Percentiles rank a stretch among this genome's conserved stretches.
These are phyloP conservation scores for Dryas integrifolia DNA, from an alignment of 331 rosid species.

Conservation along the genomic window DNA sequence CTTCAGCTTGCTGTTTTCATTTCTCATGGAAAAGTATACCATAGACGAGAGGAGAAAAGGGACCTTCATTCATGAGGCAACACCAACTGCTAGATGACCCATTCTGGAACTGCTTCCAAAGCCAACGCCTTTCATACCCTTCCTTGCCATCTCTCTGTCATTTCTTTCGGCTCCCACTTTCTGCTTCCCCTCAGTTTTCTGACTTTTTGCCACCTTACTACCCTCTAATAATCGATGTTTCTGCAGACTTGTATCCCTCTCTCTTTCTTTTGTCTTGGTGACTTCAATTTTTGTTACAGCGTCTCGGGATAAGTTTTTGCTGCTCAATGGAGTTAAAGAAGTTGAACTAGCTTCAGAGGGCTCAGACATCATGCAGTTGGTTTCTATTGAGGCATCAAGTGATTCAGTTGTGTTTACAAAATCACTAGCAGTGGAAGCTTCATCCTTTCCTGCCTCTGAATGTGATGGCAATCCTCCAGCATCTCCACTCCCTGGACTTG, in stretches of 20 bases:
- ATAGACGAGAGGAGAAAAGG: neutral
- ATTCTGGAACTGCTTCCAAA: conserved; percentile 40
- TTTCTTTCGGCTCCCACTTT: conserved; percentile 33
- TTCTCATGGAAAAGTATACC: too few species aligned
- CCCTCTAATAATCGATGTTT: conserved; percentile 30
- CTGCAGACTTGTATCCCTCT: conserved; percentile 31
- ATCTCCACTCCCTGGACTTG: conserved; percentile 29
- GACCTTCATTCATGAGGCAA: conserved; percentile 41
- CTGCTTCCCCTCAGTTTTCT: conserved; percentile 34
- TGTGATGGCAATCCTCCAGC: conserved; percentile 27
- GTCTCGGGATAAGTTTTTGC: conserved; percentile 19
- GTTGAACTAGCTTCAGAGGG: conserved; percentile 32
- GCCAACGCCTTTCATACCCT: conserved; percentile 33
- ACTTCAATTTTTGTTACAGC: conserved; percentile 20
- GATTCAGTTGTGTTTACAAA: conserved; percentile 20
- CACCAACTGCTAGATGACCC: conserved; percentile 46
- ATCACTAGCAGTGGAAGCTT: conserved; percentile 18
- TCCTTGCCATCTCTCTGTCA: conserved; percentile 30
- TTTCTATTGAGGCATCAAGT: conserved; percentile 24
- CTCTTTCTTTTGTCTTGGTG: conserved; percentile 32
- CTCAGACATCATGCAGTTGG: neutral
- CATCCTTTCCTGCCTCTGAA: conserved; percentile 34
- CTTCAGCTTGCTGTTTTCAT: neutral
- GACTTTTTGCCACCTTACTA: conserved; percentile 32
- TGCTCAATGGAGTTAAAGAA: conserved; percentile 30